Conservation (phyloP, 1,284 basidiomycete genomes). For the Cerioporus squamosus region DNA sequence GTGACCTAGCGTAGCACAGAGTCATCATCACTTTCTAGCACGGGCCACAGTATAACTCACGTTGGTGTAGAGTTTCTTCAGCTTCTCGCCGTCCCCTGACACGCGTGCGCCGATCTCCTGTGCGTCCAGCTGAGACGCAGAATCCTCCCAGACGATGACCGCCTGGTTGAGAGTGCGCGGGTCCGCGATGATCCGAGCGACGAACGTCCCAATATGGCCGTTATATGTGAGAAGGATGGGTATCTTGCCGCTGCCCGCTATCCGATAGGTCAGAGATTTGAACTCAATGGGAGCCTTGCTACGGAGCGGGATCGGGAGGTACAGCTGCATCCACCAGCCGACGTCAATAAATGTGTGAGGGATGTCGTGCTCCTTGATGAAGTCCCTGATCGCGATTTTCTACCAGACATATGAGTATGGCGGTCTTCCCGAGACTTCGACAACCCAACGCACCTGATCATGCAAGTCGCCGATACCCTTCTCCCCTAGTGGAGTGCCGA, state of each 20-base stretch:
- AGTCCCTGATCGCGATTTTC: constrained; percentile 25
- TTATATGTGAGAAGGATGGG: constrained; percentile 19
- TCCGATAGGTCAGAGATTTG: background rate
- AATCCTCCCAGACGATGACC: constrained; percentile 33
- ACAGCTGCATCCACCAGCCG: constrained; percentile 25
- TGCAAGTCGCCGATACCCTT: constrained; percentile 9
- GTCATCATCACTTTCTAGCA: background rate
- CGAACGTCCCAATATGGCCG: constrained; percentile 23
- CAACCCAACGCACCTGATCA: constrained; percentile 1
- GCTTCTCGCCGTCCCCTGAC: constrained; percentile 15
- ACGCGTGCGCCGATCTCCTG: constrained; percentile 2
- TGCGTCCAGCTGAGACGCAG: constrained; percentile 5
- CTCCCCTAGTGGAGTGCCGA: constrained; percentile 10
- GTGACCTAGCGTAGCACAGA: constrained; percentile 4
- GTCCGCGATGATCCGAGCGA: constrained; percentile 29
- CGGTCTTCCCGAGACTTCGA: background rate
- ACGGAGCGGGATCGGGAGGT: constrained; percentile 7
- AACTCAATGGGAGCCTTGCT: background rate
- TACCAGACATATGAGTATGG: background rate
- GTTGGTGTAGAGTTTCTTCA: constrained; percentile 4
- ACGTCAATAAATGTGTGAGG: constrained; percentile 23
- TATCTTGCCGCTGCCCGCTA: constrained; percentile 16
- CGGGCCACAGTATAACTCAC: background rate
- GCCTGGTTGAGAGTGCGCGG: constrained; percentile 30
- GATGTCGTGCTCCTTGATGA: constrained; percentile 10